phyloP scores from a whole-genome alignment of 139 green algal species.

The Coelastrella sp. region DNA sequence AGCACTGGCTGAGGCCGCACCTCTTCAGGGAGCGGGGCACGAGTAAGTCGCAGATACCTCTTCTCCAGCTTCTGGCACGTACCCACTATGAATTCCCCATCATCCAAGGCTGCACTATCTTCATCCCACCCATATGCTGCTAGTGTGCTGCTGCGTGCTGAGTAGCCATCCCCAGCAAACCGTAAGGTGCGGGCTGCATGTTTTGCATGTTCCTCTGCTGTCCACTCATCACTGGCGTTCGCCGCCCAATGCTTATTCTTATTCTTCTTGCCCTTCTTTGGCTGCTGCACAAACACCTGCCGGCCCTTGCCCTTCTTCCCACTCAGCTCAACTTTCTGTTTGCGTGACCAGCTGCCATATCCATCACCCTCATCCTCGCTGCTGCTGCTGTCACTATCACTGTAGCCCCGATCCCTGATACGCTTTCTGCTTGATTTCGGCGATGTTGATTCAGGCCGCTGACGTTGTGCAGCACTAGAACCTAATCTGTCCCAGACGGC shows the following conservation, averaged over 20 bases:
- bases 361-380: background rate
- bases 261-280: slow-evolving; percentile 37
- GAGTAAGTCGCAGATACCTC: slow-evolving; percentile 90
- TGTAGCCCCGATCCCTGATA: background rate
- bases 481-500: background rate
- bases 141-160: background rate
- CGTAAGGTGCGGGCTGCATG: slow-evolving; percentile 29
- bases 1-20: slow-evolving; percentile 84
- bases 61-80: slow-evolving; percentile 85
- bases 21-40: slow-evolving; percentile 69
- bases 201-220: slow-evolving; percentile 6
- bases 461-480: background rate
- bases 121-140: slow-evolving; percentile 44
- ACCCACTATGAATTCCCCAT: slow-evolving; percentile 56
- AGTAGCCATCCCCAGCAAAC: background rate
- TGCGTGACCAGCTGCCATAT: background rate
- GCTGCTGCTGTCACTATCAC: background rate
- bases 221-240: background rate
- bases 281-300: no score
- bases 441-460: background rate
- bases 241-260: slow-evolving; percentile 2
- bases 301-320: slow-evolving; percentile 9
- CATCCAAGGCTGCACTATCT: background rate
- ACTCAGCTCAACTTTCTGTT: background rate
- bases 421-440: background rate